These are phyloP conservation scores for Neophaeococcomyces mojaviensis DNA, from an alignment of 2,329 filamentous ascomycete species.

Conservation along the genomic window DNA sequence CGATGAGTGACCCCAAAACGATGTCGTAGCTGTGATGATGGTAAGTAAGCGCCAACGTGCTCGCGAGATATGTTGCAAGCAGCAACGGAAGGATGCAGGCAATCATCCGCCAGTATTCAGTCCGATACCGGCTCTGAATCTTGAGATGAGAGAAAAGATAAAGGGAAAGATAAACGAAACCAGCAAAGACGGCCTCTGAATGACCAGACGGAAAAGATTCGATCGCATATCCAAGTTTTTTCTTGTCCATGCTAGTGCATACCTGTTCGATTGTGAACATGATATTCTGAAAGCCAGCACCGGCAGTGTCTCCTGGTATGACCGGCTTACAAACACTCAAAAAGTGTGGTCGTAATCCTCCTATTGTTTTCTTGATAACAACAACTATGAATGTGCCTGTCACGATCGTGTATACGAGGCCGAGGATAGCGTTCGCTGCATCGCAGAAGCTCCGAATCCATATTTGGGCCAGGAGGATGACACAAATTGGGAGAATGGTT, in stretches of 20 bases:
- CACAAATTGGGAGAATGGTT: slow-evolving; percentile 11
- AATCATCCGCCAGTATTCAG: slow-evolving; percentile 36
- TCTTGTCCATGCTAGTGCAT: slow-evolving; percentile 61
- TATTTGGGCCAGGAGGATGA: slow-evolving; percentile 15
- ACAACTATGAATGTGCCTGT: slow-evolving; percentile 18
- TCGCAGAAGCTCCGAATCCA: slow-evolving; percentile 16
- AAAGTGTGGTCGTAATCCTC: slow-evolving; percentile 18
- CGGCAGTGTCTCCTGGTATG: slow-evolving; percentile 4
- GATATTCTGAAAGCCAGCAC: slow-evolving; percentile 25
- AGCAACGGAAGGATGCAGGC: slow-evolving; percentile 53
- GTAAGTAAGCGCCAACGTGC: slow-evolving; percentile 63
- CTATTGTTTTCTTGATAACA: slow-evolving; percentile 20
- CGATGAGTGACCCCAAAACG: slow-evolving; percentile 53
- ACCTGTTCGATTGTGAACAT: slow-evolving; percentile 57
- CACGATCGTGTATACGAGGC: slow-evolving; percentile 13
- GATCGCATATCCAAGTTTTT: slow-evolving; percentile 73
- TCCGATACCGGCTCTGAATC: slow-evolving; percentile 48
- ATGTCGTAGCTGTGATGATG: slow-evolving; percentile 66
- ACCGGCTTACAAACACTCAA: slow-evolving; percentile 16
- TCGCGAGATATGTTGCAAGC: slow-evolving; percentile 60
- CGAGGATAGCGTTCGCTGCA: slow-evolving; percentile 14
- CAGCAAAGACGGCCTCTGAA: slow-evolving; percentile 69
- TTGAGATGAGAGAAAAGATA: slow-evolving; percentile 62
- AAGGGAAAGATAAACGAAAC: slow-evolving; percentile 65
- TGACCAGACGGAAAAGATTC: slow-evolving; percentile 77